phyloP scores from a whole-genome alignment of 2,329 filamentous ascomycete species.

The Botrytis galanthina region DNA sequence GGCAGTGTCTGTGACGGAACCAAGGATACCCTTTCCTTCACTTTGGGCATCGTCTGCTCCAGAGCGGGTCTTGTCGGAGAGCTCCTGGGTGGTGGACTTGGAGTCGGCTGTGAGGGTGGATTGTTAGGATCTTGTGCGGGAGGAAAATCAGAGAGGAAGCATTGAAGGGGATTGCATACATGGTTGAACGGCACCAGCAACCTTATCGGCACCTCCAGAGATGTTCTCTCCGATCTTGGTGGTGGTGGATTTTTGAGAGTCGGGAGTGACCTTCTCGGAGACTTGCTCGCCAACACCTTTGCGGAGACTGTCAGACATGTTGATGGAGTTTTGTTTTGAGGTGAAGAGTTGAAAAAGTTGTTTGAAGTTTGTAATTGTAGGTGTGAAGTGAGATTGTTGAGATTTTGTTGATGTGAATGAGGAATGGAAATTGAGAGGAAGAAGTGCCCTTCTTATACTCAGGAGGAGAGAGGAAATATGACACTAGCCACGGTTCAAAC shows the following conservation, averaged over 20 bases:
- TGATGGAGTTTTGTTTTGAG: constrained; percentile 4
- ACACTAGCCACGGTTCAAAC: not conserved
- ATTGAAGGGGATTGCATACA: constrained; percentile 31
- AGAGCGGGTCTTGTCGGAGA: constrained; percentile 45
- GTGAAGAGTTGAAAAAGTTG: not conserved
- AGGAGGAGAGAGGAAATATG: not conserved
- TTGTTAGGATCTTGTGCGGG: not conserved
- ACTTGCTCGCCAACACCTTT: constrained; percentile 50
- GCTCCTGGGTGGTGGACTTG: constrained; percentile 49
- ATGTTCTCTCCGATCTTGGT: constrained; percentile 42
- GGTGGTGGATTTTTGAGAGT: constrained; percentile 52
- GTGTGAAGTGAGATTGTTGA: not conserved
- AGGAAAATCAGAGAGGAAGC: not conserved
- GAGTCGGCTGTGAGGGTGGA: constrained; percentile 32
- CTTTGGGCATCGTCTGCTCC: constrained; percentile 43
- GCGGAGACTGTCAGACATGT: constrained; percentile 37
- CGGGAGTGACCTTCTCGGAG: constrained; percentile 50
- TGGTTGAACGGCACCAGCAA: constrained; percentile 48
- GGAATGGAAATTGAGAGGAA: not conserved
- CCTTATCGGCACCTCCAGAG: constrained; percentile 47
- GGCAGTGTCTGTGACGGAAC: constrained; percentile 43
- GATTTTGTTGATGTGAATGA: not conserved
- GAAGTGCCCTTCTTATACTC: constrained; percentile 1
- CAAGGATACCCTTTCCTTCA: constrained; percentile 42
- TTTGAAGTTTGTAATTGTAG: not conserved